Conservation (phyloP, 257 asterid species). For the Solanum chiquidenum region DNA sequence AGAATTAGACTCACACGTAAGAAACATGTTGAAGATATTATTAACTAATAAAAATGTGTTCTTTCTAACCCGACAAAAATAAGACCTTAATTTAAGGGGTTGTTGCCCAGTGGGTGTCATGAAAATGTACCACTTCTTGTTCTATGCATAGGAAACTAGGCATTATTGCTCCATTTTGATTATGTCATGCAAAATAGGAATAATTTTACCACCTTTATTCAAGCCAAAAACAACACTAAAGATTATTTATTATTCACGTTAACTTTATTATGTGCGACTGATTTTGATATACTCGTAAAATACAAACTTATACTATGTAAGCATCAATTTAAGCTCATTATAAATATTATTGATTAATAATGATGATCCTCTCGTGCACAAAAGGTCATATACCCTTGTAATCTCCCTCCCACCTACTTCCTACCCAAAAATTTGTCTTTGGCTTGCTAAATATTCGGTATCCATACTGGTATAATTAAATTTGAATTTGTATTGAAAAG, state of each 20-base stretch:
- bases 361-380: neutral
- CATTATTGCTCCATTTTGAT: neutral
- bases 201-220: neutral
- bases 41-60: too few relatives aligned
- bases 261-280: neutral
- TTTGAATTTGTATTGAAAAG: neutral
- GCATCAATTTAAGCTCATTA: neutral
- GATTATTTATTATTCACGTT: neutral
- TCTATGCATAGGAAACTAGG: neutral
- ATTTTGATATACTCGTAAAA: neutral
- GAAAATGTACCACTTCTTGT: neutral
- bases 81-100: neutral
- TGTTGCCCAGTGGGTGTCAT: neutral
- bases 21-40: too few relatives aligned
- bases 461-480: neutral
- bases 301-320: neutral
- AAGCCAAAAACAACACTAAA: neutral
- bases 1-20: too few relatives aligned
- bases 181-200: neutral
- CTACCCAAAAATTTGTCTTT: neutral
- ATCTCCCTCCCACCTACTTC: neutral
- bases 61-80: too few relatives aligned
- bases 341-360: neutral
- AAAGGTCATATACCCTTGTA: neutral
- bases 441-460: neutral